These are phyloP conservation scores for Dictyostelium intermedium DNA, from an alignment of 78 protist species.

Conservation along the genomic window DNA sequence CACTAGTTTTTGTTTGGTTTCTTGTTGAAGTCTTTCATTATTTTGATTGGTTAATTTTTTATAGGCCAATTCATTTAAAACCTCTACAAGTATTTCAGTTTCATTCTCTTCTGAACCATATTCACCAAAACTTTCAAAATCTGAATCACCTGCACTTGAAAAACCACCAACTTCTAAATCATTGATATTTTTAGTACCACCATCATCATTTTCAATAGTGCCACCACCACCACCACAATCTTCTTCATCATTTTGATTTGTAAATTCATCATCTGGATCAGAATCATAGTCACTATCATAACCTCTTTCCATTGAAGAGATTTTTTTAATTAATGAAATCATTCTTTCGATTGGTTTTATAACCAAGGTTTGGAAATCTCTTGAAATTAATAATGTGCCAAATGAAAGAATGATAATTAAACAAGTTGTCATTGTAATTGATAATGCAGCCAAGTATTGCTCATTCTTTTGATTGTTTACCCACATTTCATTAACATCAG, in stretches of 20 bases:
- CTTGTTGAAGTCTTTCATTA: background rate
- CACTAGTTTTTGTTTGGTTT: background rate
- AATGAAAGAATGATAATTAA: slow-evolving; percentile 22
- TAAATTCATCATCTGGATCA: background rate
- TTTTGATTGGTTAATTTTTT: background rate
- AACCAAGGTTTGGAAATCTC: slow-evolving; percentile 29
- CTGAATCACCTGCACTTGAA: slow-evolving; percentile 10
- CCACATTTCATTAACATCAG: slow-evolving; percentile 8
- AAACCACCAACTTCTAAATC: background rate
- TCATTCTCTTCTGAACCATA: slow-evolving; percentile 40
- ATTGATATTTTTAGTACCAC: background rate
- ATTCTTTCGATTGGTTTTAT: slow-evolving; percentile 71
- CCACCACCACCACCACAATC: background rate
- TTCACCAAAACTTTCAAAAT: slow-evolving; percentile 39
- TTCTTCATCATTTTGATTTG: background rate
- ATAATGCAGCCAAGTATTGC: slow-evolving; percentile 37
- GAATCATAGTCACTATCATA: slow-evolving; percentile 39
- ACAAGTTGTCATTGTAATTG: slow-evolving; percentile 47
- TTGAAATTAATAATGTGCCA: slow-evolving; percentile 35
- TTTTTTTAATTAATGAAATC: slow-evolving; percentile 59
- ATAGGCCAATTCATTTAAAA: slow-evolving; percentile 1
- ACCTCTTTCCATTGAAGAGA: slow-evolving; percentile 58
- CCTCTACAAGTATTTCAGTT: slow-evolving; percentile 34
- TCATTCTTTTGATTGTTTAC: slow-evolving; percentile 31
- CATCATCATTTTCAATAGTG: too few relatives aligned